Evolutionary conservation across 305 asterid genomes (phyloP), one percentile per base, ranked within the genome.

Genomic region (Withania somnifera): DNA sequence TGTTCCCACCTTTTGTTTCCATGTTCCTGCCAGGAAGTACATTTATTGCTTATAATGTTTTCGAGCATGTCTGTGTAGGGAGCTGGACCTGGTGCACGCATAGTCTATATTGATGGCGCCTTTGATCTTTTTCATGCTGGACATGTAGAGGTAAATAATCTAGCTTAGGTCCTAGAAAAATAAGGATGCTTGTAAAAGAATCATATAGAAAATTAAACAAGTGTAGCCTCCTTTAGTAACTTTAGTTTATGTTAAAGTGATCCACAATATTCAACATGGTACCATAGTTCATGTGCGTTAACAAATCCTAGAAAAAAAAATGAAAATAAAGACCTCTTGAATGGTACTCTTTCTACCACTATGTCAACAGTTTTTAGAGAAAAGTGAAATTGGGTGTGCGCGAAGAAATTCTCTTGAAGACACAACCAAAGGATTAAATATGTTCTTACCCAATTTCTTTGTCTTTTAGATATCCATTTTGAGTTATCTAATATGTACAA

Each of bases 111-210:
- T 66, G 98, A 93, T 87, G 98, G 98, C 26, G 98, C 98, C 51
- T 95, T 95, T 92, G 98, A 95, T 89, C 98, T 93, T 83, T 95
- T 95, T 87, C 98, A 95, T 78, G 98, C 98, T 85, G 98, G 98
- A 86, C 98, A 95, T 84, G 98, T 95, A 84, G 98, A 93, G 97
- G 98, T 95, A 83, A 24, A 85, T 84, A 26, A 73, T 73, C 42
- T 73, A 26, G 79, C 60, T 73, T 73, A 73, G 79, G 57, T 26
- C 79, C 24, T 73, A 73, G 17, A 73, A 47, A 69, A 51, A 73
- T 47, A 47, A 47, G 60, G 42, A 47, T 73, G 60, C 60, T 47
- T 73, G 14, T 71, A 73, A 73, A 34, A 15, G 60, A 47, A 15
- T 73, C 79, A 47, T 47, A 73, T 73, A 24, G 15, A 45, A 71